Base-by-base conservation (phyloP, 164 flowering plant species). In the Umbellularia californica region DNA sequence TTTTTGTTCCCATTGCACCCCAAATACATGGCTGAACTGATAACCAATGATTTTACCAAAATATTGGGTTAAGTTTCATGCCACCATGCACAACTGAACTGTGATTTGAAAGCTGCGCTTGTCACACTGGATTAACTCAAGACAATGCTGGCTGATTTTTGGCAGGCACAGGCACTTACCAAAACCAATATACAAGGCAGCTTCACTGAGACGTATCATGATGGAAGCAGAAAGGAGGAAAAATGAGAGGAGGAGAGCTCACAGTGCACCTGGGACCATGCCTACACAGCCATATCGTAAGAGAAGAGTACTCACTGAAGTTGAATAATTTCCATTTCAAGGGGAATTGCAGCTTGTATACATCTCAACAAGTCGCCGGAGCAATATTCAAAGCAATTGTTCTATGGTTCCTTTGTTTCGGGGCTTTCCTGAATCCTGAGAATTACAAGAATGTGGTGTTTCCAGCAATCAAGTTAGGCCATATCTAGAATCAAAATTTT, bases 91-190 rank as follows among this genome's bases (percentile, higher is more conserved):
- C 47, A 41, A 41, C 47, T 41, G 47, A 41, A 41, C 47, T 41
- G 11, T 41, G 47, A 41, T 9, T 41, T 41, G 47, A 41, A 6
- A 41, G 47, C 47, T 41, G 47, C 11, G 47, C 47, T 41, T 41
- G 47, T 11, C 5, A 17, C 5, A 55, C n/a, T 55, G 60, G 60
- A 55, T 17, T 55, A 55, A 55, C n/a, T 55, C 17, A 55, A 55
- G n/a, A 15, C n/a, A 17, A 55, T 55, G 15, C 17, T 55, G 60
- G 41, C 27, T 60, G 22, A 14, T 64, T 72, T 70, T 70, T 23
- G 83, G 75, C 94, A 94, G 98, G 90, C 95, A 95, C 70, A 91
- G 91, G 81, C 97, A 95, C 82, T 78, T 95, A 75, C 97, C 99
- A 0, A 89, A 86, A 79, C 85, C 95, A 76, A 85, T 92, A 83